phyloP scores from a whole-genome alignment of 2,329 filamentous ascomycete genomes.

The Scedosporium minutisporum region DNA sequence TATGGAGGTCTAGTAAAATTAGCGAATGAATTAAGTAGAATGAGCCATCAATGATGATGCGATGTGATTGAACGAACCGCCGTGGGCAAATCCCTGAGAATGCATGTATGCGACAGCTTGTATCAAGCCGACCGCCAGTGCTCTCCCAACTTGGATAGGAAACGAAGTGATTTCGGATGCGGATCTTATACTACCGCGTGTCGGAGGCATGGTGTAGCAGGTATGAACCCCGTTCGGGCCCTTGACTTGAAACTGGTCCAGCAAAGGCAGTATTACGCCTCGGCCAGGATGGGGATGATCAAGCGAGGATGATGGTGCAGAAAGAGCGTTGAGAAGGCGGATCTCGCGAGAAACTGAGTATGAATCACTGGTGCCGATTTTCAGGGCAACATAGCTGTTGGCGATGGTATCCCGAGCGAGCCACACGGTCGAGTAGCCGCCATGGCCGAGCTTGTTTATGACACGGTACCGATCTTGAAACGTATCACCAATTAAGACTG shows the following conservation, averaged over 20 bases:
- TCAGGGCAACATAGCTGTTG: background rate
- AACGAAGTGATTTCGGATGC: background rate
- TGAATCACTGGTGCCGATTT: background rate
- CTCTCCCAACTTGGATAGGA: background rate
- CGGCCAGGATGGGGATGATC: background rate
- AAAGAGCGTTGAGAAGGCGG: background rate
- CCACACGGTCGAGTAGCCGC: background rate
- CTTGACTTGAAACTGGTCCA: background rate
- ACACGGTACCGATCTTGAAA: background rate
- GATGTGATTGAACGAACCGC: background rate
- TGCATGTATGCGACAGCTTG: background rate
- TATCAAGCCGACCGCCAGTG: background rate
- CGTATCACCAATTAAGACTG: background rate
- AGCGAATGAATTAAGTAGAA: background rate
- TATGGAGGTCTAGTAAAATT: slow-evolving; percentile 14
- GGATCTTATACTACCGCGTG: background rate
- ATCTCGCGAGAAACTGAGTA: background rate
- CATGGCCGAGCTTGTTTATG: background rate
- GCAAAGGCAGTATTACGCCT: too few species aligned
- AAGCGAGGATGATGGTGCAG: background rate
- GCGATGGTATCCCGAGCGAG: background rate
- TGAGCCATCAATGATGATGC: background rate
- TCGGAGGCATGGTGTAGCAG: background rate
- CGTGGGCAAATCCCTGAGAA: background rate
- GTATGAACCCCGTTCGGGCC: background rate